Conservation (phyloP, 345 rosid genomes). For the Eucalyptus paniculata region DNA sequence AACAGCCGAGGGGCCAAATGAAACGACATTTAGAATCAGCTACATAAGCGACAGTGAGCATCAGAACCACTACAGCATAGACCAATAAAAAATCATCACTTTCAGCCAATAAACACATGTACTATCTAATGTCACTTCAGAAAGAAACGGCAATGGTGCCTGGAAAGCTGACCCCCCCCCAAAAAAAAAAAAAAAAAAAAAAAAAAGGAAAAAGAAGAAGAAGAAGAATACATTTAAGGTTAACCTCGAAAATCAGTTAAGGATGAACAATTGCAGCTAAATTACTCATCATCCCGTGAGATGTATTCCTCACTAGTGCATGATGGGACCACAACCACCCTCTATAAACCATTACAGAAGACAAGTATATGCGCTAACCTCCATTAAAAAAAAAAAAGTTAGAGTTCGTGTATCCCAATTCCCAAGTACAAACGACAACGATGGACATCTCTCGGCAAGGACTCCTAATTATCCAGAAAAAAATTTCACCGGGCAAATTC, state of each 20-base stretch:
- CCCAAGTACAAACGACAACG: background rate
- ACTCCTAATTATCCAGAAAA: background rate
- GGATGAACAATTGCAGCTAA: background rate
- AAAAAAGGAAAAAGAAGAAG: background rate
- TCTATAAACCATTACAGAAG: background rate
- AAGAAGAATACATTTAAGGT: background rate
- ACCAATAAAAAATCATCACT: background rate
- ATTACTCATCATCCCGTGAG: background rate
- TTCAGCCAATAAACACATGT: background rate
- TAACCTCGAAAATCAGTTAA: background rate
- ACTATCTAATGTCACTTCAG: background rate
- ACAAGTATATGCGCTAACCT: background rate
- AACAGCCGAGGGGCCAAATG: background rate
- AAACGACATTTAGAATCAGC: background rate
- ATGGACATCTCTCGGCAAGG: background rate
- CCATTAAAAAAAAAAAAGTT: background rate
- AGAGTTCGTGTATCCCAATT: background rate
- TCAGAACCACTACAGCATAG: background rate
- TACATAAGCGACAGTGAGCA: background rate
- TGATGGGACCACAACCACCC: background rate
- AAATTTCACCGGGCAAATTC: background rate
- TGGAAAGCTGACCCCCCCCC: background rate
- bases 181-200: background rate
- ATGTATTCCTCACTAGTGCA: background rate
- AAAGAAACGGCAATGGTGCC: background rate